Evolutionary conservation across 768 basidiomycete genomes (phyloP), one percentile per base, ranked within the genome.

Genomic region (Porpolomopsis calyptriformis): DNA sequence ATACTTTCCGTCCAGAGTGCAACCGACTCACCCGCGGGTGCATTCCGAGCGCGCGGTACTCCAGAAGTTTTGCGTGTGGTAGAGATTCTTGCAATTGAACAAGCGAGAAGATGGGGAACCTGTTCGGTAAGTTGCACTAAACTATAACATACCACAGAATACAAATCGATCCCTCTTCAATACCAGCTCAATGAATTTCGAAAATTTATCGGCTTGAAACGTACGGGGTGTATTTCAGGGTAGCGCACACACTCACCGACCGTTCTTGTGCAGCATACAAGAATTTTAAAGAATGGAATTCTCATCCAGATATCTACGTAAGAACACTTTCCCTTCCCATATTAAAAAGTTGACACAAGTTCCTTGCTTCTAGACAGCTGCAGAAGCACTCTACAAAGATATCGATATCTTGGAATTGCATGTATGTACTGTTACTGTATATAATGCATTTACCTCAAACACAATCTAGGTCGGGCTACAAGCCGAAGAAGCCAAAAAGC

Each of bases 321-420:
- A 50, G 75, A 56, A 1, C 3, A 29, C 26, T 29, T 6, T 11
- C 24, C 16, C 4, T 43, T 46, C 8, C 20, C 31, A 24, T 27
- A 29, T 14, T 39, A 8, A 47, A 35, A 46, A 27, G 11, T 41
- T 38, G 26, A 31, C 22, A n/a, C n/a, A n/a, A 33, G 7, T 20
- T 4, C 16, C 12, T 29, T 23, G n/a, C n/a, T 26, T 31, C 51
- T 20, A 85, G 81, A 69, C 56, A 11, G 74, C 80, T 1, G 88
- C 88, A 0, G 68, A 73, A 40, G 63, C 71, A 6, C 69, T 88
- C 12, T 87, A 88, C 55, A 70, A 69, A 38, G 70, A 84, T 51
- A 82, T 88, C 46, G 77, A 89, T 53, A 82, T 85, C 57, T 72
- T 90, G 26, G 88, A 90, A 57, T 74, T 91, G 9, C 74, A 89